Evolutionary conservation across 2,329 filamentous ascomycete genomes (phyloP), one percentile per base, ranked within the genome.

Genomic region (Fusarium tuaranense): DNA sequence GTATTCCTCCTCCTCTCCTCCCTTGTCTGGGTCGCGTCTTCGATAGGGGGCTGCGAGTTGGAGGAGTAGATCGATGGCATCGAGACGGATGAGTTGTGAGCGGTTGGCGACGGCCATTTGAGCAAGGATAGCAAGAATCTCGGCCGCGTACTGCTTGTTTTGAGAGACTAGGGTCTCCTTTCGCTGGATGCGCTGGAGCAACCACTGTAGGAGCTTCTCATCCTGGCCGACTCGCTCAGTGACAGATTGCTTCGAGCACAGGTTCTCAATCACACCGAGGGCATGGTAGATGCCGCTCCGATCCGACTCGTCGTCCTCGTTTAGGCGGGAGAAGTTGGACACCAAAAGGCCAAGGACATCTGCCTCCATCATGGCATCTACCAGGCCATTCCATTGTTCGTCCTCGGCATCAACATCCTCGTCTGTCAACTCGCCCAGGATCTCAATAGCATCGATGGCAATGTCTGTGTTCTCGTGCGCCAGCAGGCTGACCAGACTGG

Each of bases 381-480:
- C 94, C 10, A 99, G 84, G 1, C 84, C 87, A 70, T 93, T 90
- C 95, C 95, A 98, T 78, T 98, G 92, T 65, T 90, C 90, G 77
- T 95, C 92, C 69, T 93, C 91, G 3, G 94, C 94, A 48, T 92
- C 88, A 3, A 98, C 94, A 80, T 98, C 96, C 81, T 99, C 95
- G 78, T 98, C 97, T 16, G 95, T 97, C 76, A 98, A 86, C 84
- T 99, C 97, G 66, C 91, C 92, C 61, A 99, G 90, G 57, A 98
- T 94, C 84, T 98, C 94, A 60, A 98, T 92, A 1, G 93, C 94
- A 73, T 93, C 94, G 78, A 98, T 97, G 13, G 97, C 95, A 74
- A 99, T 97, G 80, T 99, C 97, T 1, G 95, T 96, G 81, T 99
- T 99, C 78, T 99, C 97, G 81, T 99, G 97, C 18, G 96, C 93